Base-by-base conservation (phyloP, 1,284 basidiomycete genomes). In the Trichosporon faecale region DNA sequence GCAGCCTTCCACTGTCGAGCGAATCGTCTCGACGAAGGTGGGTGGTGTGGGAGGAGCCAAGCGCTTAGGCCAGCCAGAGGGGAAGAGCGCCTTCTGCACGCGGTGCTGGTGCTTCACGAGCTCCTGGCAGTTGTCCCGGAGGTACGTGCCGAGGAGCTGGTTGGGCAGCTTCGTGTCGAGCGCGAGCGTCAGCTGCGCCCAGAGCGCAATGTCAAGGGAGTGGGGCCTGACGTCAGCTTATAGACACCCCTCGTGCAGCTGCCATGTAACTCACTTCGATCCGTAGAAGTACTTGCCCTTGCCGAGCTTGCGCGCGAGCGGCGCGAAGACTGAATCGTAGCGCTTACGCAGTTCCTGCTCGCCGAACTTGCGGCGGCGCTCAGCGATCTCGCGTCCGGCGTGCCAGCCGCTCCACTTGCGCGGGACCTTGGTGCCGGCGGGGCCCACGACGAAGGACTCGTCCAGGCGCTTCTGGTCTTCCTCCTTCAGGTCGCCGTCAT, bases 181-280 rank as follows among this genome's bases (percentile, higher is more conserved):
- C 23, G 82, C 68, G 65, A 84, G 77, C 3, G 83, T 74, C n/a
- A 84, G 76, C 31, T 83, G 79, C 8, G 84, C 72, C 57, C 80
- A 83, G 25, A 85, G 79, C 25, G 73, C 72, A 0, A 83, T 72
- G 66, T 85, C 84, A 18, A 81, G 71, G 0, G 82, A 78, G 0
- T 78, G 76, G 0, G 82, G 80, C 25, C 78, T 81, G 73, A 8
- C 6, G 46, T 73, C 52, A 72, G 66, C 25, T 40, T 14, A n/a
- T n/a, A n/a, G n/a, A 11, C 21, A 18, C 1, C 5, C 29, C 9
- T 31, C 14, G 7, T 18, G 4, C 16, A 16, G 12, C 4, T n/a
- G 40, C 40, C n/a, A 11, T 9, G 16, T 8, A 4, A 74, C 77
- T 65, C 37, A 79, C 80, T 64, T 73, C 4, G 73, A 66, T 9